Evolutionary conservation across 495 filamentous ascomycete species (phyloP).

Genomic region (Aspergillus mulundensis): DNA sequence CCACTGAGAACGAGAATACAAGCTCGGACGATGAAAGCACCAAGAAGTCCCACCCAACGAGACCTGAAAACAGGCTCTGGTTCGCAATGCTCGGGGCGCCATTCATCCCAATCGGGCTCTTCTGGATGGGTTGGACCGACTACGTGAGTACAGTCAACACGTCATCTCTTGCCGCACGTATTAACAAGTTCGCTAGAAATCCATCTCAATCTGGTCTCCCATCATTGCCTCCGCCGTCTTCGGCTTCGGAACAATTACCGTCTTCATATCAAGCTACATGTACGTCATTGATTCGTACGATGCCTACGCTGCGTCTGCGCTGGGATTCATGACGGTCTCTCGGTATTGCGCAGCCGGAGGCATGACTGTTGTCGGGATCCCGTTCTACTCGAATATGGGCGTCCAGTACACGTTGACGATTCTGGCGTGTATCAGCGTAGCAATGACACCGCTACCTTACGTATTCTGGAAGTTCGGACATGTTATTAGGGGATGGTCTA

Average conservation of each 20-base stretch:
- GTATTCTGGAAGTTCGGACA: conserved; percentile 50
- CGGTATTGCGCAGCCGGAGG: conserved; percentile 50
- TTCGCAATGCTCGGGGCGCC: conserved; percentile 55
- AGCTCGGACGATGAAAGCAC: not conserved
- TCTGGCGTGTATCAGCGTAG: conserved; percentile 43
- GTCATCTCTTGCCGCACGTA: not conserved
- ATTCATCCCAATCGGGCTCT: conserved; percentile 51
- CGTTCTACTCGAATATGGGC: conserved; percentile 51
- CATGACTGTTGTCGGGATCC: conserved; percentile 45
- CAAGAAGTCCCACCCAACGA: conserved; percentile 1
- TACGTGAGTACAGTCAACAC: conserved; percentile 23
- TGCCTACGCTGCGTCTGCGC: conserved; percentile 37
- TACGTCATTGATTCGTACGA: conserved; percentile 57
- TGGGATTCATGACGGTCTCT: conserved; percentile 48
- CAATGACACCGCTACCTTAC: conserved; percentile 52
- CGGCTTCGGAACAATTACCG: conserved; percentile 49
- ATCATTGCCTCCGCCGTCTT: conserved; percentile 47
- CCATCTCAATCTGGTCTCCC: conserved; percentile 53
- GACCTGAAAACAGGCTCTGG: conserved; percentile 22
- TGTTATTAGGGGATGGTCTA: conserved; percentile 43
- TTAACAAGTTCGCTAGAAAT: not conserved
- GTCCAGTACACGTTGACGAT: conserved; percentile 56
- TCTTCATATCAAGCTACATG: conserved; percentile 51
- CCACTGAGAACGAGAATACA: not conserved
- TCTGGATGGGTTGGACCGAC: conserved; percentile 61